Evolutionary conservation across 2,329 filamentous ascomycete genomes (phyloP).

Genomic region (Aspergillus quadricinctus): DNA sequence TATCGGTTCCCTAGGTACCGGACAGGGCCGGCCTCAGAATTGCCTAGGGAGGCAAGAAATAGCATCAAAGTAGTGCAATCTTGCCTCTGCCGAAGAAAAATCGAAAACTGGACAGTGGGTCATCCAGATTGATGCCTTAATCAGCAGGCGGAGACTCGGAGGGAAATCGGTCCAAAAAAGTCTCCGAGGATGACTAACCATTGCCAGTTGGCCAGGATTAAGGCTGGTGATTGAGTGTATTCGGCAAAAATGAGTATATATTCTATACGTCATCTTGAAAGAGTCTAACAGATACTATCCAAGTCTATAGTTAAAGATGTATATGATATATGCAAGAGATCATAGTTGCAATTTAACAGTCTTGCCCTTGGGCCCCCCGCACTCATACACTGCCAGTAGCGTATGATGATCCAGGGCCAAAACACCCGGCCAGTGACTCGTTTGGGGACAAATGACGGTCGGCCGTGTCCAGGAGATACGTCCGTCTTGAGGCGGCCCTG

Average conservation of each 20-base stretch:
- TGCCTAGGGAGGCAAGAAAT: not conserved
- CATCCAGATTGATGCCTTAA: not conserved
- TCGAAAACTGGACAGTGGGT: not conserved
- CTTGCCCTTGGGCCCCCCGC: constrained; percentile 23
- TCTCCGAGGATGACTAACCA: constrained; percentile 1
- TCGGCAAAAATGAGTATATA: not conserved
- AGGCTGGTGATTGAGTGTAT: too few relatives aligned
- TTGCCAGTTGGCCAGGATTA: too few relatives aligned
- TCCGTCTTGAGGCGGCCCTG: constrained; percentile 28
- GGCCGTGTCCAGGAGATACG: constrained; percentile 32
- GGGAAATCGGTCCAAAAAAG: not conserved
- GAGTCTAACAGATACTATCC: not conserved
- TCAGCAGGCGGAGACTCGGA: not conserved
- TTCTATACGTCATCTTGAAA: not conserved
- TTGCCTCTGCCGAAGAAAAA: not conserved
- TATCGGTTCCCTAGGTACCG: not conserved
- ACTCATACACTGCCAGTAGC: constrained; percentile 27
- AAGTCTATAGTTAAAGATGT: not conserved
- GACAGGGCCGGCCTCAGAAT: not conserved
- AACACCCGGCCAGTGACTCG: constrained; percentile 40
- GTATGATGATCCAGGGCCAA: constrained; percentile 21
- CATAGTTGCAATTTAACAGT: constrained; percentile 12
- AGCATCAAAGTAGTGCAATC: not conserved
- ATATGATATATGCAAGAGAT: not conserved
- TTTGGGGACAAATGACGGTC: constrained; percentile 24